Percentiles rank a stretch among this genome's conserved stretches.
These are phyloP conservation scores for Ogataea haglerorum DNA, from an alignment of 805 yeast species.

Conservation along the genomic window DNA sequence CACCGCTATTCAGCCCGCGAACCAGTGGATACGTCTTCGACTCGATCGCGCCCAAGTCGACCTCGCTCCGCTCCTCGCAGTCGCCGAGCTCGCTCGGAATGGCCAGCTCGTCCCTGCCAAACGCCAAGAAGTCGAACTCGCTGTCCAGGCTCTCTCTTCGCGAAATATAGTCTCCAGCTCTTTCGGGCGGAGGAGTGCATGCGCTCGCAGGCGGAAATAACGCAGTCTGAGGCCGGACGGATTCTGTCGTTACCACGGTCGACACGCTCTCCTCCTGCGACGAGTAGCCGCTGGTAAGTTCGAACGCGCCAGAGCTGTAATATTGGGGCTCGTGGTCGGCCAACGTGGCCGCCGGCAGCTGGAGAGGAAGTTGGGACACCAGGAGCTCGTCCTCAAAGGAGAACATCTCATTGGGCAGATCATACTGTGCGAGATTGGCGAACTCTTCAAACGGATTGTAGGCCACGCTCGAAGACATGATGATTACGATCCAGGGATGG, in stretches of 20 bases:
- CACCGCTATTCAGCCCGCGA: conserved; percentile 59
- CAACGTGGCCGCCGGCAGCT: background rate
- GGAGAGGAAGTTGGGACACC: conserved; percentile 3
- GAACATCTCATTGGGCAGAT: conserved; percentile 10
- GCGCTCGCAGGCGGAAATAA: conserved; percentile 33
- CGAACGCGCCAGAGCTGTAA: conserved; percentile 7
- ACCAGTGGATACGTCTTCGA: conserved; percentile 40
- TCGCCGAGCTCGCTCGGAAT: conserved; percentile 2
- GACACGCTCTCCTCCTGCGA: conserved; percentile 15
- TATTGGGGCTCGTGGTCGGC: conserved; percentile 13
- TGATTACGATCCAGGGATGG: background rate
- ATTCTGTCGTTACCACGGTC: conserved; percentile 2
- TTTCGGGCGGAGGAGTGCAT: conserved; percentile 29
- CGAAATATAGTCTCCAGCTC: conserved; percentile 10
- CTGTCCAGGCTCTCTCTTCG: conserved; percentile 24
- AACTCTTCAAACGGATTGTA: conserved; percentile 17
- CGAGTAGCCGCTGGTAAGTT: conserved; percentile 15
- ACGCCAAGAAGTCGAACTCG: conserved; percentile 20
- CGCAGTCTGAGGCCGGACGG: conserved; percentile 7
- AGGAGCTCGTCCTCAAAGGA: conserved; percentile 14
- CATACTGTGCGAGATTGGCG: conserved; percentile 6
- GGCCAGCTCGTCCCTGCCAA: conserved; percentile 6
- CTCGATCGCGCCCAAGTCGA: conserved; percentile 13
- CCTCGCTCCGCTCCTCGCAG: conserved; percentile 1
- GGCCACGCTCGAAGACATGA: conserved; percentile 14